Evolutionary conservation across 1,284 basidiomycete genomes (phyloP).

Genomic region (Takashimella koratensis): DNA sequence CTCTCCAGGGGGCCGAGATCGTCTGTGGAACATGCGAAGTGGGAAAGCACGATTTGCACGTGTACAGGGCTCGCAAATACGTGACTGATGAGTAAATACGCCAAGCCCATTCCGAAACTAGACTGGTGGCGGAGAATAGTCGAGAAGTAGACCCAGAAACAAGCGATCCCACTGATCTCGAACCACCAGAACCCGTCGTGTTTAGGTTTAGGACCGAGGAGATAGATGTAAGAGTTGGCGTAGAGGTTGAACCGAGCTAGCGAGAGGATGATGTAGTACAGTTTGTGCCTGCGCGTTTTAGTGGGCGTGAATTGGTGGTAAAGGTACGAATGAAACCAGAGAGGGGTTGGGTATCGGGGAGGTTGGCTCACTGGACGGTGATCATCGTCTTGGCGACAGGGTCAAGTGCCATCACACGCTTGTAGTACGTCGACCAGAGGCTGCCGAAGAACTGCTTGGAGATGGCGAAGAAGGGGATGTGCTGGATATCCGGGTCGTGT

Average conservation of each 20-base stretch:
- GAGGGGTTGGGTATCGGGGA: background rate
- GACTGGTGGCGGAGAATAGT: constrained; percentile 50
- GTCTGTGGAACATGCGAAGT: constrained; percentile 91
- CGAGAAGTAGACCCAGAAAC: constrained; percentile 56
- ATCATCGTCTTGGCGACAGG: constrained; percentile 64
- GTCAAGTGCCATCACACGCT: constrained; percentile 80
- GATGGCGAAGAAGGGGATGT: constrained; percentile 95
- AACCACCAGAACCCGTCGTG: constrained; percentile 46
- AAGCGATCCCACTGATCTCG: constrained; percentile 52
- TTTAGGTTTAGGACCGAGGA: constrained; percentile 54
- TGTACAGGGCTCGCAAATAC: constrained; percentile 55
- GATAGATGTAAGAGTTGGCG: constrained; percentile 74
- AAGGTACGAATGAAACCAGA: too few relatives aligned
- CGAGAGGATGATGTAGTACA: constrained; percentile 89
- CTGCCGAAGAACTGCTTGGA: constrained; percentile 78
- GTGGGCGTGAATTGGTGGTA: too few relatives aligned
- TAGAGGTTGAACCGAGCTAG: constrained; percentile 97
- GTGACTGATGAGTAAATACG: constrained; percentile 55
- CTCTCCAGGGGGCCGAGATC: constrained; percentile 89
- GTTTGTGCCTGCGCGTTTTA: constrained; percentile 60
- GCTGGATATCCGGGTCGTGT: constrained; percentile 84
- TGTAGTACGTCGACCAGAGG: constrained; percentile 93
- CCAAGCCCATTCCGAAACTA: constrained; percentile 40
- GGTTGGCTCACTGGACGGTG: constrained; percentile 58
- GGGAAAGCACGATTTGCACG: constrained; percentile 84